These are phyloP conservation scores for Lachancea thermotolerans DNA, from an alignment of 805 yeast species.

Conservation along the genomic window DNA sequence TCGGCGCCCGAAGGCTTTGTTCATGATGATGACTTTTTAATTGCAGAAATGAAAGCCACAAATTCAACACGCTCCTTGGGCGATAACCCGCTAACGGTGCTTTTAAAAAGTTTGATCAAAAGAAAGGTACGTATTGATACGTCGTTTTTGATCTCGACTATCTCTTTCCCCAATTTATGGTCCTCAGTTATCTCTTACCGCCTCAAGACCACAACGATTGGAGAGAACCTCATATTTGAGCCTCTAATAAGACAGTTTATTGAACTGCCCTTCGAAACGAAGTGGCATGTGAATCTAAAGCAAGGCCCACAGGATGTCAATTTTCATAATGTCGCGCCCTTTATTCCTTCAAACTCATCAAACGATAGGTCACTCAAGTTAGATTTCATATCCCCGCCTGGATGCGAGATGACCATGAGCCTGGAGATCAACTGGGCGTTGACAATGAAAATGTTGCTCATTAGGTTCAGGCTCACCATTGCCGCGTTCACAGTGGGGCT, in stretches of 20 bases:
- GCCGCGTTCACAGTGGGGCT: constrained; percentile 64
- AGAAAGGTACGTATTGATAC: not conserved
- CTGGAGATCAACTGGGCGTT: constrained; percentile 22
- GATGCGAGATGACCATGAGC: constrained; percentile 10
- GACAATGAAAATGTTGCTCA: constrained; percentile 61
- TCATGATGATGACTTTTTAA: constrained; percentile 15
- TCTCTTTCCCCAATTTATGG: constrained; percentile 24
- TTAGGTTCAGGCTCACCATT: constrained; percentile 70
- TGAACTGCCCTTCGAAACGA: constrained; percentile 61
- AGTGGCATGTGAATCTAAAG: constrained; percentile 61
- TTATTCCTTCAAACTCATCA: constrained; percentile 39
- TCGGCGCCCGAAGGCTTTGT: constrained; percentile 33
- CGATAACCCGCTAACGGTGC: constrained; percentile 13
- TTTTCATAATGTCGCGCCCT: constrained; percentile 66
- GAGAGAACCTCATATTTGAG: constrained; percentile 33
- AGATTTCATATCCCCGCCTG: constrained; percentile 19
- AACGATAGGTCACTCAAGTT: constrained; percentile 19
- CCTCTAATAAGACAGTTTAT: constrained; percentile 67
- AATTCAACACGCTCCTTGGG: not conserved
- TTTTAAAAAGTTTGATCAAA: constrained; percentile 3
- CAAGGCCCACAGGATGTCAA: constrained; percentile 35
- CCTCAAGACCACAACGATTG: constrained; percentile 10
- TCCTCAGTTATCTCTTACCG: constrained; percentile 25
- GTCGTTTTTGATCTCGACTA: constrained; percentile 11
- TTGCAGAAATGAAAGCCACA: constrained; percentile 14